Base-by-base conservation (phyloP, 345 rosid species). In the Clausena lansium region DNA sequence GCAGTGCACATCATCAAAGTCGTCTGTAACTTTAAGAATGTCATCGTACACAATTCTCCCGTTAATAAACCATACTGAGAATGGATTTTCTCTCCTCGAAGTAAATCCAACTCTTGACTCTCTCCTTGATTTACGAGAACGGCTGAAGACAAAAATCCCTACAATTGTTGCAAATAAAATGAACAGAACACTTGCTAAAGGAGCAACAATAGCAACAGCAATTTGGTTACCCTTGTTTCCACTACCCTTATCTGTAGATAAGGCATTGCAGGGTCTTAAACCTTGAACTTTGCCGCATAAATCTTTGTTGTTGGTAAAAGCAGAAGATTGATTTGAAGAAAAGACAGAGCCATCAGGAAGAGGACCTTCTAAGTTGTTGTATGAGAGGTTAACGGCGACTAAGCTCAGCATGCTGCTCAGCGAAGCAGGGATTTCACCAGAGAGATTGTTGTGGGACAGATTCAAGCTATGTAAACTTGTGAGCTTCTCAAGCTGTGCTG, bases 321-420 rank as follows among this genome's bases (percentile, higher is more conserved):
- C 35, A 7, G 72, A 47, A 7, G 72, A 55, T 0, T 72, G 76
- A 24, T 80, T 74, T 28, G 60, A 72, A 25, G 7, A 73, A 52
- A 86, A 88, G 32, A 72, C 67, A 5, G 74, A 75, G 81, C 67
- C 77, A 36, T 81, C 61, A 5, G 88, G 89, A 52, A 86, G 61
- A n/a, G 87, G 87, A 30, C 89, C 91, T 54, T 81, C 85, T 54
- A 88, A 72, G 13, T 58, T 30, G 74, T 86, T 88, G 27, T 76
- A 25, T 22, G 89, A 88, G 20, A 88, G 9, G 65, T 84, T 54
- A 33, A 85, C 59, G 41, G 54, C 7, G 38, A 61, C 39, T 78
- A 83, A 61, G 75, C 89, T 76, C 71, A 71, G 24, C 85, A 86
- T 69, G 55, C 71, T 50, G 47, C 67, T 45, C 39, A 86, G 19